Evolutionary conservation across 1,284 basidiomycete genomes (phyloP), one percentile per base, ranked within the genome.

Genomic region (Puccinia triticina): DNA sequence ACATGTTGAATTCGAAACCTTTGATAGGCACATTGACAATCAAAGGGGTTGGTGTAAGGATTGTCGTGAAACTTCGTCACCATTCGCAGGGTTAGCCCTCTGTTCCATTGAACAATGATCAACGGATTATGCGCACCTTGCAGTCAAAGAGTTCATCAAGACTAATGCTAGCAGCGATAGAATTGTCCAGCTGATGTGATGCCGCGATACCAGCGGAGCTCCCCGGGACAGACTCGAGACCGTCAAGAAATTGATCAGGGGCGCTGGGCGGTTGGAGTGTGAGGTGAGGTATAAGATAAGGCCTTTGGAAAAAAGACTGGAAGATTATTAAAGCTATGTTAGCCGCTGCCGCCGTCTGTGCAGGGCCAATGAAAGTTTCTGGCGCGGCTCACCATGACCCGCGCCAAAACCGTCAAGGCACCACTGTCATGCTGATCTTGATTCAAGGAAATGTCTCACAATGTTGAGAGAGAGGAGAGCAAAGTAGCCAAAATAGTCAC

Each of bases 181-280:
- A 32, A 48, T 26, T n/a, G 75, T 77, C 75, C 75, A 77, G 32
- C 61, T 77, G 11, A 48, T n/a, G 37, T 77, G 34, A 32, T 64
- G 43, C n/a, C 37, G 50, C 46, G 75, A 66, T 14, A 77, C 8
- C 37, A 77, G 23, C n/a, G 57, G 43, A 11, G 75, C 75, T 26
- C 75, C 75, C 21, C 75, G 75, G 23, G 75, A 77, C 34, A 77
- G 59, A 59, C 43, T 77, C 29, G 75, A 64, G 59, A 77, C 32
- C n/a, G 23, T 32, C 46, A 77, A 16, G 40, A 77, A 77, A 50
- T 59, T 64, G 75, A 59, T 48, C 26, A 77, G 43, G 12, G 75
- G 61, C 29, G 40, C 61, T 14, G 75, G 75, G 46, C 43, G 55
- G 75, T 64, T 61, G 18, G 75, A 61, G 29, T 61, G 46, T 29